Conservation (phyloP, 306 rosid species). For the Lathyrus tuberosus region DNA sequence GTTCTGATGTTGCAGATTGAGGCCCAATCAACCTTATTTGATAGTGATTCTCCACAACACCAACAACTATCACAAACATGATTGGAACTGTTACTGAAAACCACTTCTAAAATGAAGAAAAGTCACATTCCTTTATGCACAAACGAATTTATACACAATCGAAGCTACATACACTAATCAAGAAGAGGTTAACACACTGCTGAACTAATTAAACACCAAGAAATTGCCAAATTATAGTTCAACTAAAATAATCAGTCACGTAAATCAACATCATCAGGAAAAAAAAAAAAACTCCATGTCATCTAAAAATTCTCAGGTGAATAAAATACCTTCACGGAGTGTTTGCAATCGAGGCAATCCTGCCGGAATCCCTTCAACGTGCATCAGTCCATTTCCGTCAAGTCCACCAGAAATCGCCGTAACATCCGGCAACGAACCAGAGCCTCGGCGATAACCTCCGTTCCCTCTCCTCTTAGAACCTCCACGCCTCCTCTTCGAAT, state of each 20-base stretch:
- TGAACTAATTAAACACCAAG: constrained; percentile 24
- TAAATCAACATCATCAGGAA: not conserved
- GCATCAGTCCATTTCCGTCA: constrained; percentile 57
- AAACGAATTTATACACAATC: constrained; percentile 2
- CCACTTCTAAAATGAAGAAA: not conserved
- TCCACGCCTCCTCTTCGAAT: constrained; percentile 51
- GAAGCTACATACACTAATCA: not conserved
- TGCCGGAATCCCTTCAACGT: constrained; percentile 72
- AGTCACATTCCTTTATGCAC: not conserved
- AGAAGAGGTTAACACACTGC: not conserved
- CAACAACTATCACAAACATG: not conserved
- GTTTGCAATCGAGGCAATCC: constrained; percentile 90
- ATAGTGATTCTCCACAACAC: not conserved
- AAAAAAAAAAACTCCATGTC: not conserved
- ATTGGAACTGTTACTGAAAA: not conserved
- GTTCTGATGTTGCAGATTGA: not conserved
- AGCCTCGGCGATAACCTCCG: constrained; percentile 53
- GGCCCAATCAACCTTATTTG: not conserved
- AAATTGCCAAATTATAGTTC: constrained; percentile 20
- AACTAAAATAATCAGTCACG: constrained; percentile 5
- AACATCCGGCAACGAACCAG: constrained; percentile 83
- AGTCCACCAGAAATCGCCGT: constrained; percentile 55
- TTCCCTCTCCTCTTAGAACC: constrained; percentile 49
- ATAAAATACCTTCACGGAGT: constrained; percentile 75
- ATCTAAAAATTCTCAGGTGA: constrained; percentile 33